Conservation (phyloP, 208 protist species). For the Leishmania major region DNA sequence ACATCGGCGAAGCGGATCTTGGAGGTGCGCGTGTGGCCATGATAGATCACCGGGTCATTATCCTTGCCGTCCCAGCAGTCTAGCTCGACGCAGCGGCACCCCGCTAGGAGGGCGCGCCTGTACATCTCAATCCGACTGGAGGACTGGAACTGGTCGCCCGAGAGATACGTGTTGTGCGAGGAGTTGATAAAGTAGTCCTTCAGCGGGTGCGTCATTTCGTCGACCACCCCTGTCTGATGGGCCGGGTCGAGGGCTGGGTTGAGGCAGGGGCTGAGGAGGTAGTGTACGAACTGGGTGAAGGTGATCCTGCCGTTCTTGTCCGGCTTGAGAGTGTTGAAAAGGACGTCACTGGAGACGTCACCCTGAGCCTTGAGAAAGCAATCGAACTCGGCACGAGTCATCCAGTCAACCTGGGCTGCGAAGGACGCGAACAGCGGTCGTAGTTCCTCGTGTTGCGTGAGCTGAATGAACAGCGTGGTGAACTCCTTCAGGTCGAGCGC, state of each 20-base stretch:
- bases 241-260: slow-evolving; percentile 44
- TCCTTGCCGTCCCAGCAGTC: slow-evolving; percentile 84
- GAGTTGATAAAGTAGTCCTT: slow-evolving; percentile 90
- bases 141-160: slow-evolving; percentile 89
- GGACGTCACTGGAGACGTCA: slow-evolving; percentile 17
- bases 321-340: slow-evolving; percentile 34
- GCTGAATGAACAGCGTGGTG: slow-evolving; percentile 43
- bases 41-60: slow-evolving; percentile 78
- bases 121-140: slow-evolving; percentile 66
- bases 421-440: slow-evolving; percentile 36
- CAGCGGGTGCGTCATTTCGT: slow-evolving; percentile 89
- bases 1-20: slow-evolving; percentile 69
- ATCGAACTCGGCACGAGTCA: slow-evolving; percentile 51
- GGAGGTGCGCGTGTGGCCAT: slow-evolving; percentile 81
- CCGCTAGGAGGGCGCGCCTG: slow-evolving; percentile 53
- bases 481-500: slow-evolving; percentile 61
- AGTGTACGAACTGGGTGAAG: slow-evolving; percentile 40
- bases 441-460: slow-evolving; percentile 46
- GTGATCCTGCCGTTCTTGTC: slow-evolving; percentile 22
- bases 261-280: slow-evolving; percentile 37
- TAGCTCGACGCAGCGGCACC: slow-evolving; percentile 84
- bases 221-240: slow-evolving; percentile 22
- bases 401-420: slow-evolving; percentile 30
- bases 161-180: slow-evolving; percentile 97
- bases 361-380: slow-evolving; percentile 40